Percentiles rank a stretch among this genome's conserved stretches.
Conservation (phyloP, 1,139 yeast genomes). For the Zygoascus sp. region DNA sequence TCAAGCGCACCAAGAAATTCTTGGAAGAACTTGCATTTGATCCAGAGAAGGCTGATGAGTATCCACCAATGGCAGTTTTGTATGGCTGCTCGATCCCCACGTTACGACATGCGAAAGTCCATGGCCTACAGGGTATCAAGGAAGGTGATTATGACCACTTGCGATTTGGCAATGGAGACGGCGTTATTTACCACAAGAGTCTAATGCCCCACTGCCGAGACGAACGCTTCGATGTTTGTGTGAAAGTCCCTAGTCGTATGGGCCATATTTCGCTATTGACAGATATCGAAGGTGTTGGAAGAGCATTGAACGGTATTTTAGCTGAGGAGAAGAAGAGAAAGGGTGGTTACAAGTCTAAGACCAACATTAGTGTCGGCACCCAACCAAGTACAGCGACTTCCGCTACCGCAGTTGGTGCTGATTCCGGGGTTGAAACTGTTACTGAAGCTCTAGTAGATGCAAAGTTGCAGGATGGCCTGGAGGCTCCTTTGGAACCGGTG, state of each 20-base stretch:
- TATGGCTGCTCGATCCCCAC: slow-evolving; percentile 82
- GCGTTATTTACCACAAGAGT: slow-evolving; percentile 82
- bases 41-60: slow-evolving; percentile 42
- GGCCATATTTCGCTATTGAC: slow-evolving; percentile 82
- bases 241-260: slow-evolving; percentile 56
- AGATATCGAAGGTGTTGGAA: slow-evolving; percentile 67
- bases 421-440: too few species aligned
- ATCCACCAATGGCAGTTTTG: slow-evolving; percentile 80
- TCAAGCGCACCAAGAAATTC: slow-evolving; percentile 56
- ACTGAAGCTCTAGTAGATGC: too few species aligned
- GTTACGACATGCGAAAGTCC: slow-evolving; percentile 70
- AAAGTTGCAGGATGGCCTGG: too few species aligned
- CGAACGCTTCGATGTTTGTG: slow-evolving; percentile 60
- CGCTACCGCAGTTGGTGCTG: too few species aligned
- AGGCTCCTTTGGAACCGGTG: too few species aligned
- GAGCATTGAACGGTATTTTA: slow-evolving; percentile 57
- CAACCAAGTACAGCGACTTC: too few species aligned
- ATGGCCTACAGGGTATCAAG: slow-evolving; percentile 55
- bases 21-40: slow-evolving; percentile 54
- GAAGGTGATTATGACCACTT: slow-evolving; percentile 72
- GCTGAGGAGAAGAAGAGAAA: slow-evolving; percentile 23
- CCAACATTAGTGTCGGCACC: too few species aligned
- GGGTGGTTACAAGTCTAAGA: not conserved
- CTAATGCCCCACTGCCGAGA: slow-evolving; percentile 51
- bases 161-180: slow-evolving; percentile 88